These are phyloP conservation scores for Candida fluviatilis DNA, from an alignment of 805 yeast species.

Conservation along the genomic window DNA sequence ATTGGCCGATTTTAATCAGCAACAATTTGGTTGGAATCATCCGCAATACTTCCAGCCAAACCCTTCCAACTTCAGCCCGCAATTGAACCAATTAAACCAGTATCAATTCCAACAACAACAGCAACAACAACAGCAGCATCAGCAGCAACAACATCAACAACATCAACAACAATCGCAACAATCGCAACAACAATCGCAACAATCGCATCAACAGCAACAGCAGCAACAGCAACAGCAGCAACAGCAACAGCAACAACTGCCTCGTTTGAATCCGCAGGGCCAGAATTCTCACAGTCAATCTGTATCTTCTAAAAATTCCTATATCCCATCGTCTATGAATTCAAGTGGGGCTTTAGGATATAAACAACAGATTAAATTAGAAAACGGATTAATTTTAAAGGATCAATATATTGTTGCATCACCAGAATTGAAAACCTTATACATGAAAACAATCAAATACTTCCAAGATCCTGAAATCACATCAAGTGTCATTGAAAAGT, in stretches of 20 bases:
- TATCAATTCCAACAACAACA: constrained; percentile 7
- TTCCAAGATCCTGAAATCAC: constrained; percentile 38
- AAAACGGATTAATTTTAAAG: constrained; percentile 58
- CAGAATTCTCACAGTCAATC: not conserved
- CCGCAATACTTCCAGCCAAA: not conserved
- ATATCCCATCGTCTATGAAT: constrained; percentile 6
- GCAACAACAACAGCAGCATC: constrained; percentile 7
- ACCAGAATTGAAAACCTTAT: constrained; percentile 48
- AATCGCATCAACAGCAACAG: constrained; percentile 10
- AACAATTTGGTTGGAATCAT: constrained; percentile 39
- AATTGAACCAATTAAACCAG: constrained; percentile 1
- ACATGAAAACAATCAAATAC: constrained; percentile 47
- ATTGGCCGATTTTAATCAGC: constrained; percentile 24
- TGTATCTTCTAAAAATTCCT: not conserved
- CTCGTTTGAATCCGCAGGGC: not conserved
- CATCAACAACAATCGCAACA: constrained; percentile 11
- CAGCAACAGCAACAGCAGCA: constrained; percentile 11
- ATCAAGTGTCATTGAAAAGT: constrained; percentile 19
- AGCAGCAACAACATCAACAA: constrained; percentile 8
- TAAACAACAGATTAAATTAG: constrained; percentile 36
- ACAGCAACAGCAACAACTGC: constrained; percentile 8
- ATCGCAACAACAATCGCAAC: constrained; percentile 6
- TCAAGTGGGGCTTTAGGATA: constrained; percentile 1
- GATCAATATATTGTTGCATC: constrained; percentile 59
- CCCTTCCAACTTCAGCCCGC: not conserved